Conservation (phyloP, 108 stramenopile species). For the Cyclostephanos tholiformis region DNA sequence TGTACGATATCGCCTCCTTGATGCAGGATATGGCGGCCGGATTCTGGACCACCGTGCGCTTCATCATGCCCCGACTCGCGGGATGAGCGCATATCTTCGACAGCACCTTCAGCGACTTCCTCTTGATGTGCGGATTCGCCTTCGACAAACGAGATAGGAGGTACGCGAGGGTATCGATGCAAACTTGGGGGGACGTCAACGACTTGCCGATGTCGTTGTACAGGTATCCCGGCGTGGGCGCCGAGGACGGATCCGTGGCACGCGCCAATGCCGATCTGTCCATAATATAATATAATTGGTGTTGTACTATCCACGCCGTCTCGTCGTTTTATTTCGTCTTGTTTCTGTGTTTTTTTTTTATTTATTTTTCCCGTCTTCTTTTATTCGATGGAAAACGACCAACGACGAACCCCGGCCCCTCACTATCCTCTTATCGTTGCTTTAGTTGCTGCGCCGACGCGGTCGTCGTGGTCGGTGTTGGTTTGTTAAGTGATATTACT, state of each 20-base stretch:
- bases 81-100: slow-evolving; percentile 65
- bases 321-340: too few relatives aligned
- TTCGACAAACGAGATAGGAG: slow-evolving; percentile 77
- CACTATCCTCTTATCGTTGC: too few relatives aligned
- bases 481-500: too few relatives aligned
- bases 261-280: slow-evolving; percentile 65
- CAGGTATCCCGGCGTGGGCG: slow-evolving; percentile 97
- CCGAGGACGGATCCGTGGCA: slow-evolving; percentile 87
- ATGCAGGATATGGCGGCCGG: slow-evolving; percentile 66
- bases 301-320: too few relatives aligned
- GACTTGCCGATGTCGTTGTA: slow-evolving; percentile 95
- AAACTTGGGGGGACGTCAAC: slow-evolving; percentile 71
- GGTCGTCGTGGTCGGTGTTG: too few relatives aligned
- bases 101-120: slow-evolving; percentile 87
- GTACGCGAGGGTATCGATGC: slow-evolving; percentile 75
- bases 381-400: too few relatives aligned
- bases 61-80: slow-evolving; percentile 75
- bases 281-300: too few relatives aligned
- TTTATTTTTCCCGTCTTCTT: too few relatives aligned
- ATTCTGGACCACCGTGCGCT: slow-evolving; percentile 87
- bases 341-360: too few relatives aligned
- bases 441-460: too few relatives aligned
- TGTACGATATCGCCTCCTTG: slow-evolving; percentile 87
- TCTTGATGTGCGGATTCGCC: slow-evolving; percentile 90
- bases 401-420: too few relatives aligned